A percentile compares a stretch with the other conserved stretches of the same genome.
phyloP scores from a whole-genome alignment of 23 red algal genomes.

The Agarophyton chilense region DNA sequence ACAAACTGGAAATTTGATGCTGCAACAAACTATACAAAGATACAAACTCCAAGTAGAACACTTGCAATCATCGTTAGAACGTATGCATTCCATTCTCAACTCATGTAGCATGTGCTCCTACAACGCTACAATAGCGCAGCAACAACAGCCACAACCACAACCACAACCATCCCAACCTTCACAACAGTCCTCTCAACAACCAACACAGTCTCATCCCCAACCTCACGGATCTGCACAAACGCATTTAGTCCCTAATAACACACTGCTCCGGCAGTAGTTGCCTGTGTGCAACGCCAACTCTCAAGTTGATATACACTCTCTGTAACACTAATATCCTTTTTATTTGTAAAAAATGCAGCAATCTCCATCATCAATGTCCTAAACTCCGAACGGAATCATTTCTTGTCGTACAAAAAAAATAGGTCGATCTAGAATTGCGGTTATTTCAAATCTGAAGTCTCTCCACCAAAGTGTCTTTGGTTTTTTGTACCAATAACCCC shows the following conservation, averaged over 20 bases:
- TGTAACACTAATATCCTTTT: neutral
- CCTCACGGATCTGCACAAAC: neutral
- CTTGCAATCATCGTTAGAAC: slow-evolving; percentile 7
- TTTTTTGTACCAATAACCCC: too few species aligned
- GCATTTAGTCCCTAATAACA: neutral
- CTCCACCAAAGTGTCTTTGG: too few species aligned
- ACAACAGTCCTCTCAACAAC: slow-evolving; percentile 6
- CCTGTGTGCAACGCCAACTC: slow-evolving; percentile 1
- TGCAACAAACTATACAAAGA: slow-evolving; percentile 28
- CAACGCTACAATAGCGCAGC: slow-evolving; percentile 39
- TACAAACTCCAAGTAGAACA: slow-evolving; percentile 39
- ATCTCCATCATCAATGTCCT: too few species aligned
- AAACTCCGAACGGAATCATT: too few species aligned
- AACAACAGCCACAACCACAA: neutral
- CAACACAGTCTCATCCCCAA: neutral
- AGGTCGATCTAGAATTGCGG: too few species aligned
- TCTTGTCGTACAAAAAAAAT: too few species aligned
- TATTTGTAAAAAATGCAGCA: neutral
- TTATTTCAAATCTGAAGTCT: too few species aligned
- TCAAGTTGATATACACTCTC: too few species aligned
- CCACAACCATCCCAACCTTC: neutral
- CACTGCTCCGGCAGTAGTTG: slow-evolving; percentile 17
- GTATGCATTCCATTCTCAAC: slow-evolving; percentile 33
- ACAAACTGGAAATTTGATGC: slow-evolving; percentile 39
- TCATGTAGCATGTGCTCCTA: slow-evolving; percentile 51